Conservation (phyloP, 805 yeast genomes). For the Gaillardinia entomophila region DNA sequence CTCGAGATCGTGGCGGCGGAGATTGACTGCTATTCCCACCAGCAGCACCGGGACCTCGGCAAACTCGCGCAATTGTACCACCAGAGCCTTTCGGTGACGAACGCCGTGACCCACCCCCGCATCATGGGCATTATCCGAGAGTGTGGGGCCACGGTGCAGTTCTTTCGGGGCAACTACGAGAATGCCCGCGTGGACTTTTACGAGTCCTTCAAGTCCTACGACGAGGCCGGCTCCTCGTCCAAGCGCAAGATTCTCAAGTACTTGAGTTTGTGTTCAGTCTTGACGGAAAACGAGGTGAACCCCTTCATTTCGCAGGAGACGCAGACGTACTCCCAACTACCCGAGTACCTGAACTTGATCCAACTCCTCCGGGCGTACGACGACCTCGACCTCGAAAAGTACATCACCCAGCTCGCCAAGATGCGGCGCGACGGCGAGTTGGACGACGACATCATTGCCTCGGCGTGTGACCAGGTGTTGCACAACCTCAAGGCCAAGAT, state of each 20-base stretch:
- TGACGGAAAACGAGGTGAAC: conserved; percentile 60
- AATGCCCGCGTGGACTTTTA: conserved; percentile 60
- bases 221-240: conserved; percentile 39
- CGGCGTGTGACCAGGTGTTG: conserved; percentile 20
- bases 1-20: conserved; percentile 66
- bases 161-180: conserved; percentile 54
- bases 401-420: conserved; percentile 7
- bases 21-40: conserved; percentile 46
- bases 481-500: conserved; percentile 26
- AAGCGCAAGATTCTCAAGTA: conserved; percentile 56
- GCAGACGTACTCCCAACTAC: conserved; percentile 38
- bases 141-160: conserved; percentile 66
- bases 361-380: conserved; percentile 25
- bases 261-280: conserved; percentile 53
- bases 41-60: conserved; percentile 23
- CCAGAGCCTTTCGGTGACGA: conserved; percentile 36
- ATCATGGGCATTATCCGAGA: conserved; percentile 71
- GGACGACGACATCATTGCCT: conserved; percentile 27
- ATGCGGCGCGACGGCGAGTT: conserved; percentile 7
- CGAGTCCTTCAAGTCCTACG: conserved; percentile 38
- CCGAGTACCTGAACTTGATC: conserved; percentile 20
- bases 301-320: conserved; percentile 74
- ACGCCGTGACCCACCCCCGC: conserved; percentile 71
- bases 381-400: conserved; percentile 18
- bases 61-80: conserved; percentile 45